Percentiles rank a stretch among this genome's conserved stretches.
Conservation (phyloP, 352 stramenopile species). For the Thalassiosira tumida region DNA sequence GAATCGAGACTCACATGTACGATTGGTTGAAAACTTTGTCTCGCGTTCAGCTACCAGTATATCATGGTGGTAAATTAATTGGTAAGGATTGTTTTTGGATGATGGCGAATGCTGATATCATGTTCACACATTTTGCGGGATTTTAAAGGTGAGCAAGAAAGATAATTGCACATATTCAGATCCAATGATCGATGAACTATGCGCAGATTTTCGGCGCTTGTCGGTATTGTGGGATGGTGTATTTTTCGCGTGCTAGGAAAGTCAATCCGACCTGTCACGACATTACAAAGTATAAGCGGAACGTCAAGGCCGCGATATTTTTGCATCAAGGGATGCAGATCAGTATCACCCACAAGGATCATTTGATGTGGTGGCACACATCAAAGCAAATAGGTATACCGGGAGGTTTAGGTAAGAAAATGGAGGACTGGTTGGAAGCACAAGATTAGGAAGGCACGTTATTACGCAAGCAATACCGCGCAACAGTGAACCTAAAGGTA, state of each 20-base stretch:
- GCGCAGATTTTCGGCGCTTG: conserved; percentile 10
- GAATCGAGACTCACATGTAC: conserved; percentile 7
- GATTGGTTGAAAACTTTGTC: background rate
- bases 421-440: conserved; percentile 55
- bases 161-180: background rate
- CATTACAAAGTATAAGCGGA: conserved; percentile 10
- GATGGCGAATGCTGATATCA: conserved; percentile 4
- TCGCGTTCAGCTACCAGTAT: background rate
- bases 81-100: conserved; percentile 16
- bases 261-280: conserved; percentile 50
- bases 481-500: background rate
- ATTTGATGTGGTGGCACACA: conserved; percentile 64
- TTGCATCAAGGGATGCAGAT: conserved; percentile 28
- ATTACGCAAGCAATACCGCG: background rate
- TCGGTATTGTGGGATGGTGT: conserved; percentile 69
- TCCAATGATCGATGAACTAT: conserved; percentile 39
- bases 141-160: background rate
- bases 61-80: conserved; percentile 22
- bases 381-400: conserved; percentile 36
- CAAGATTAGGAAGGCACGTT: conserved; percentile 14
- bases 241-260: conserved; percentile 57
- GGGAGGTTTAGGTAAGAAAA: conserved; percentile 62
- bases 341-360: conserved; percentile 66
- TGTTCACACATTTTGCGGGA: conserved; percentile 8
- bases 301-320: conserved; percentile 47